These are phyloP conservation scores for Sicyos baderoa DNA, from an alignment of 306 rosid species.

Conservation along the genomic window DNA sequence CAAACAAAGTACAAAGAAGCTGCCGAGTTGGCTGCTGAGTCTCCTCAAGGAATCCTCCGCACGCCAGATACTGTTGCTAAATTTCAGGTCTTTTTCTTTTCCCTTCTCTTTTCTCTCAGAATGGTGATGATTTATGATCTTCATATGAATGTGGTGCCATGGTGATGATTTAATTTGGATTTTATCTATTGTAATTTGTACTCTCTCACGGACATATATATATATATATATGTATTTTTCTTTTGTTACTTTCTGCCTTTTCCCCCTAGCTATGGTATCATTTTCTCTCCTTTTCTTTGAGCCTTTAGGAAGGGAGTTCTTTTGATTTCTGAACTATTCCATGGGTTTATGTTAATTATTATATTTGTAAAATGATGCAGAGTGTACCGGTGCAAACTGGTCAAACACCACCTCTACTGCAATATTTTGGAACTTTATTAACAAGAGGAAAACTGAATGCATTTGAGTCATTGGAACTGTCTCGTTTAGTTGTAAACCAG, in stretches of 20 bases:
- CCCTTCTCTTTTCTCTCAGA: background rate
- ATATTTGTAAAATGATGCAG: constrained; percentile 32
- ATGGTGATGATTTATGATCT: background rate
- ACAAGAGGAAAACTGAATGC: constrained; percentile 94
- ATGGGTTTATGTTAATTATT: background rate
- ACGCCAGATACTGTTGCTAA: constrained; percentile 97
- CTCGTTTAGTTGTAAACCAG: constrained; percentile 97
- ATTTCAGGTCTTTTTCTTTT: constrained; percentile 60
- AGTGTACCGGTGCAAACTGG: constrained; percentile 99
- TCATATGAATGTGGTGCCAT: background rate
- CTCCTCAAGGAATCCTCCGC: constrained; percentile 97
- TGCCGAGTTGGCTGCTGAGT: constrained; percentile 98
- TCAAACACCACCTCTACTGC: constrained; percentile 96
- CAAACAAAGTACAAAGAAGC: constrained; percentile 99
- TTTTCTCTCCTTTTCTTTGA: background rate
- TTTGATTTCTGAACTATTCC: background rate
- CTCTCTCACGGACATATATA: background rate
- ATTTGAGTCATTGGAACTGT: constrained; percentile 84
- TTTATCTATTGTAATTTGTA: background rate
- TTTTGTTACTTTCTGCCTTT: background rate
- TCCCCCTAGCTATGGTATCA: background rate
- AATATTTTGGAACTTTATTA: constrained; percentile 93
- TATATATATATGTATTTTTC: background rate
- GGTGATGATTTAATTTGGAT: background rate
- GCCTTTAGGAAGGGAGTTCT: background rate